A percentile compares a stretch with the other conserved stretches of the same genome.
These are phyloP conservation scores for Aureobasidium sp. DNA, from an alignment of 2,329 filamentous ascomycete species.

Conservation along the genomic window DNA sequence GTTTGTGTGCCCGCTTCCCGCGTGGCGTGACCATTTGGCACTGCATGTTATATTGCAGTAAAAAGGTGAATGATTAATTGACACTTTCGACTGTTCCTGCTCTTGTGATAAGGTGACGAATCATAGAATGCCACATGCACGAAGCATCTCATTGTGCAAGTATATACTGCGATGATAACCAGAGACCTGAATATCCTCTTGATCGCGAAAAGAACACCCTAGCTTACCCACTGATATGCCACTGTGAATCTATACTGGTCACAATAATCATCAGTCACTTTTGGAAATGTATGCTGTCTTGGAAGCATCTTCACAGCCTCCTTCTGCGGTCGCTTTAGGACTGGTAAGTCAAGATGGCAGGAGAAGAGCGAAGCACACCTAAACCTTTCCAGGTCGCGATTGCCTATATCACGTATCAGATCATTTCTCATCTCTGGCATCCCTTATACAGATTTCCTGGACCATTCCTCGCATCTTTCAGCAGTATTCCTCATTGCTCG, in stretches of 20 bases:
- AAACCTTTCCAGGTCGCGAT: not conserved
- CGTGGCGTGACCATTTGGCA: not conserved
- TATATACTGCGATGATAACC: not conserved
- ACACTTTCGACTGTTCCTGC: not conserved
- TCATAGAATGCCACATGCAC: not conserved
- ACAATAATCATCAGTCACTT: not conserved
- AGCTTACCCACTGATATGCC: not conserved
- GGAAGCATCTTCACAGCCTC: not conserved
- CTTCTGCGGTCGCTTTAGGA: not conserved
- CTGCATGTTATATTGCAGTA: not conserved
- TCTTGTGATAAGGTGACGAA: not conserved
- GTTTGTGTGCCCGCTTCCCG: not conserved
- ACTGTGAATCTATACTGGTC: no score
- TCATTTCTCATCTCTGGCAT: not conserved
- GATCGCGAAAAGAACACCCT: no score
- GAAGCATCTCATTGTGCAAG: not conserved
- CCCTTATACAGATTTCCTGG: not conserved
- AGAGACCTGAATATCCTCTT: not conserved
- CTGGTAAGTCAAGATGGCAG: not conserved
- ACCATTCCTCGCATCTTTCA: conserved; percentile 18
- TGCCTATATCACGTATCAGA: not conserved
- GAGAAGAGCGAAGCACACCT: not conserved
- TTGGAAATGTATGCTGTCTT: not conserved
- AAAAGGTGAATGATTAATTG: not conserved
- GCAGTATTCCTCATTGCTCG: not conserved